Conservation (phyloP, 495 filamentous ascomycete genomes). For the Penicillium riverlandense region DNA sequence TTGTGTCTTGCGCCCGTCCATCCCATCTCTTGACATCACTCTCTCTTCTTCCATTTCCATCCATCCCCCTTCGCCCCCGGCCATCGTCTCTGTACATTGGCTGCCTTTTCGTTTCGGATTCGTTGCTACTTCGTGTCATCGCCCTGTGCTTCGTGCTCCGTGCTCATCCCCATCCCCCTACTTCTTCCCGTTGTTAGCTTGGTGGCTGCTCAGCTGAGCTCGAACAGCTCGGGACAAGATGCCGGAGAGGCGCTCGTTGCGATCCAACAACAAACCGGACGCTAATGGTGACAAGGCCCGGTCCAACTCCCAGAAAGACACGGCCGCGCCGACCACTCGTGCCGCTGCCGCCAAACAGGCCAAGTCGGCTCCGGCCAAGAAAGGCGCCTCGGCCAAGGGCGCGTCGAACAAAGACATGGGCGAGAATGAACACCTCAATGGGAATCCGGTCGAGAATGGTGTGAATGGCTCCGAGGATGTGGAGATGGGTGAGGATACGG, state of each 20-base stretch:
- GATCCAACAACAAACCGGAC: constrained; percentile 51
- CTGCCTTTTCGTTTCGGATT: constrained; percentile 11
- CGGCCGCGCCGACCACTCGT: constrained; percentile 36
- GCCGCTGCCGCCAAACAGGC: constrained; percentile 38
- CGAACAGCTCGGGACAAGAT: constrained; percentile 34
- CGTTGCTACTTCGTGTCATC: constrained; percentile 12
- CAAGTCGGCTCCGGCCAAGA: constrained; percentile 42
- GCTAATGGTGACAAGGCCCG: constrained; percentile 50
- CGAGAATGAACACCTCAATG: constrained; percentile 57
- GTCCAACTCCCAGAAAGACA: constrained; percentile 46
- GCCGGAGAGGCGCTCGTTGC: constrained; percentile 51
- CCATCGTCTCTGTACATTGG: constrained; percentile 1
- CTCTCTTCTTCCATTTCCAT: constrained; percentile 32
- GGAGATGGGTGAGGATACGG: constrained; percentile 74
- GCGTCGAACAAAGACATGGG: constrained; percentile 39
- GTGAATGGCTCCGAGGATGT: constrained; percentile 71
- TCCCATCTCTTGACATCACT: constrained; percentile 43
- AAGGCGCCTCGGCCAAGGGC: constrained; percentile 36
- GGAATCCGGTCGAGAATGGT: constrained; percentile 66
- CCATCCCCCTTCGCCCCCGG: constrained; percentile 7
- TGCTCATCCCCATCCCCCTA: constrained; percentile 14
- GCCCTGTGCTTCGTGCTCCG: constrained; percentile 1
- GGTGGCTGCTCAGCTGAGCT: constrained; percentile 31
- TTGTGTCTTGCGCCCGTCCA: constrained; percentile 30
- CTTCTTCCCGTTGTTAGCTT: constrained; percentile 22